These are phyloP conservation scores for Megacollybia marginata DNA, from an alignment of 768 basidiomycete species.

Conservation along the genomic window DNA sequence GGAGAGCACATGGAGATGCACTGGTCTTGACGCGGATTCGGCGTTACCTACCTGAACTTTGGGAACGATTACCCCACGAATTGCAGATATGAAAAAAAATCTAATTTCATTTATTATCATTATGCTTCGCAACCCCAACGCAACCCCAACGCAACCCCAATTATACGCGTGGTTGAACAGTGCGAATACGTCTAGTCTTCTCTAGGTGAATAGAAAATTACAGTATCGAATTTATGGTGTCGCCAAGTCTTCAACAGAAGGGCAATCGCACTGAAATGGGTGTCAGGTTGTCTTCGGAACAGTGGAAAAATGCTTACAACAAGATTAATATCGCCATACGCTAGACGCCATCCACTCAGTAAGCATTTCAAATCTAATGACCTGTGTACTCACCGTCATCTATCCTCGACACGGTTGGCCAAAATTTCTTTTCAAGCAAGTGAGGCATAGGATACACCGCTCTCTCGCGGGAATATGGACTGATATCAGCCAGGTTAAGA, in stretches of 20 bases:
- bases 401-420: constrained; percentile 88
- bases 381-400: constrained; percentile 70
- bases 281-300: neutral
- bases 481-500: constrained; percentile 15
- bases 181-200: constrained; percentile 15
- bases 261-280: constrained; percentile 66
- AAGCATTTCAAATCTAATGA: neutral
- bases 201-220: constrained; percentile 15
- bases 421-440: constrained; percentile 88
- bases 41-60: constrained; percentile 29
- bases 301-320: constrained; percentile 45
- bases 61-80: constrained; percentile 20
- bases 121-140: no score
- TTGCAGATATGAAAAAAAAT: constrained; percentile 14
- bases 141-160: no score
- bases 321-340: constrained; percentile 89
- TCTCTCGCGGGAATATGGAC: constrained; percentile 83
- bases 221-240: constrained; percentile 19
- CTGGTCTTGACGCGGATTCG: neutral
- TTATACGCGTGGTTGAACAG: constrained; percentile 63
- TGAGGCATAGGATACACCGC: constrained; percentile 88
- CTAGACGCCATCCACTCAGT: constrained; percentile 26
- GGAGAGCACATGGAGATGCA: constrained; percentile 7
- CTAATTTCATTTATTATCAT: no score
- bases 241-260: constrained; percentile 74